Base-by-base conservation (phyloP, 2,329 filamentous ascomycete species). In the Esteya vermicola region DNA sequence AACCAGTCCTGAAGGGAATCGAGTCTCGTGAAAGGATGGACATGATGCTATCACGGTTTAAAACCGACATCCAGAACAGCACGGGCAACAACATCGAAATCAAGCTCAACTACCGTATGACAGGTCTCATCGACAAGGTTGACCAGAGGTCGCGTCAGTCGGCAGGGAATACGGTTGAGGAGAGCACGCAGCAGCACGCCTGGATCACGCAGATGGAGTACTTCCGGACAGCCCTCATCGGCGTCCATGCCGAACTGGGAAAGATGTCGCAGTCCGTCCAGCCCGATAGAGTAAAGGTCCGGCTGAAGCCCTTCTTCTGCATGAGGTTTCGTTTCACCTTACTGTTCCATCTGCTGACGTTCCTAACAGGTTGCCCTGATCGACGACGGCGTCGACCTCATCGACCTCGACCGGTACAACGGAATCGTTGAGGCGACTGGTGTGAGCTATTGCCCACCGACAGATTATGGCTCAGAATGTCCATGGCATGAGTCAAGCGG, bases 321-420 rank as follows among this genome's bases (percentile, higher is more conserved):
- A 4, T 6, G 19, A 22, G n/a, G n/a, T n/a, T n/a, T n/a, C n/a
- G n/a, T n/a, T n/a, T n/a, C n/a, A n/a, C n/a, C n/a, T n/a, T n/a
- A n/a, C n/a, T n/a, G n/a, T n/a, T n/a, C 9, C 9, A 34, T 21
- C 32, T 16, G 32, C 32, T 34, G 9, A 34, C 32, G 32, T 20
- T 22, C 32, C 6, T 4, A 33, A 33, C n/a, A 34, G 32, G 32
- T 35, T n/a, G 60, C 58, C 3, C 47, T 63, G 4, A 61, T 62
- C 27, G 59, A 64, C 38, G 58, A 63, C 27, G 59, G 59, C 4
- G 52, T 62, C 1, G 54, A 61, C 34, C 46, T 52, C 3, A 48
- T 46, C 12, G 46, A 54, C 3, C 42, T 61, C 2, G 39, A 52
- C 7, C 46, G 22, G 10, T 34, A 35, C n/a, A 36, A 36, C 19